These are phyloP conservation scores for Polygonum maritimum DNA, from an alignment of 148 eudicot genomes.

Conservation along the genomic window DNA sequence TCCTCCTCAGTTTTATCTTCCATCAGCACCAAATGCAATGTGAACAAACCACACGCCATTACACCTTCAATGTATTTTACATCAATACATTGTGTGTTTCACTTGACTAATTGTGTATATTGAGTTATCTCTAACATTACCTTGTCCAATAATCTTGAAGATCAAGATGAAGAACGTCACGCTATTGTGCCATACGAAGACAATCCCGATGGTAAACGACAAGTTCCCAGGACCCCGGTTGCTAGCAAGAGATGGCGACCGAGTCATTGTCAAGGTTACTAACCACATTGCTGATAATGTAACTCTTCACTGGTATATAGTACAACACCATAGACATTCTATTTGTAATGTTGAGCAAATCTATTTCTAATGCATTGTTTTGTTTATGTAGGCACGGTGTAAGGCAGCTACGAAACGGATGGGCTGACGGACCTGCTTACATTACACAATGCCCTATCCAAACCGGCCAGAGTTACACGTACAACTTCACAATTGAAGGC, in stretches of 20 bases:
- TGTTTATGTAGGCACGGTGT: constrained; percentile 36
- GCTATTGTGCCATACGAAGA: constrained; percentile 19
- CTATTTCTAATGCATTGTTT: too few species aligned
- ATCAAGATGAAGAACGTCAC: constrained; percentile 18
- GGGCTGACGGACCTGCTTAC: constrained; percentile 64
- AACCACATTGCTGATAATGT: constrained; percentile 23
- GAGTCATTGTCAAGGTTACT: constrained; percentile 13
- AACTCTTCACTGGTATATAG: constrained; percentile 18
- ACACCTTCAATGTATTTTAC: not conserved
- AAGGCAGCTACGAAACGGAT: constrained; percentile 38
- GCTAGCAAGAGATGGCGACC: constrained; percentile 26
- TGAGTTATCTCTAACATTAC: not conserved
- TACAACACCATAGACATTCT: not conserved
- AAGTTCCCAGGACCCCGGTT: constrained; percentile 23
- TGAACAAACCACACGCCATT: too few species aligned
- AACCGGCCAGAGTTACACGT: constrained; percentile 45
- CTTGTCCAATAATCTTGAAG: not conserved
- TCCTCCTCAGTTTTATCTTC: too few species aligned
- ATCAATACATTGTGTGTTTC: not conserved
- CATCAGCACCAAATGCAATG: too few species aligned
- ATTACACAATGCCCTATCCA: constrained; percentile 64
- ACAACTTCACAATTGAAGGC: constrained; percentile 40
- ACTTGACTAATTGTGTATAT: not conserved
- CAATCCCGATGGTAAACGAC: constrained; percentile 21
- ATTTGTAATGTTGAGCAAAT: too few species aligned